Conservation (phyloP, 331 rosid species). For the Stylosanthes scabra region DNA sequence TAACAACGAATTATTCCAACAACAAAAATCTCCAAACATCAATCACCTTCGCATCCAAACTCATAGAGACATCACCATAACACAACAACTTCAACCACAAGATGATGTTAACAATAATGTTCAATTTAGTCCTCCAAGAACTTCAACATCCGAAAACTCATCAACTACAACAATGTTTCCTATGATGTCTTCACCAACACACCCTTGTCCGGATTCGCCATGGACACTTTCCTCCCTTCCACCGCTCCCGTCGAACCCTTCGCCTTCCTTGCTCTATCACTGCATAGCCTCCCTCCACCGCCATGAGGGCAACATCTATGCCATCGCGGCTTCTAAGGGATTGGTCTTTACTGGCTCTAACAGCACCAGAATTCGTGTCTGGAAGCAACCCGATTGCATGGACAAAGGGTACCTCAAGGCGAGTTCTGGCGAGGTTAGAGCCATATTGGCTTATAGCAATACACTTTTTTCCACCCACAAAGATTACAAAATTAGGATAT, state of each 20-base stretch:
- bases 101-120: slow-evolving; percentile 25
- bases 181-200: slow-evolving; percentile 31
- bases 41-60: slow-evolving; percentile 40
- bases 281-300: slow-evolving; percentile 88
- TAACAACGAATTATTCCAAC: slow-evolving; percentile 6
- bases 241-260: background rate
- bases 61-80: slow-evolving; percentile 33
- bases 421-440: slow-evolving; percentile 55
- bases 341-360: slow-evolving; percentile 76
- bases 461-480: slow-evolving; percentile 76
- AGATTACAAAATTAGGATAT: slow-evolving; percentile 66
- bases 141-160: slow-evolving; percentile 40
- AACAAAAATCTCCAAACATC: slow-evolving; percentile 41
- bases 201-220: slow-evolving; percentile 70
- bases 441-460: slow-evolving; percentile 58
- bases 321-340: slow-evolving; percentile 67
- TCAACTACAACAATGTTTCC: slow-evolving; percentile 15
- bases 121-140: slow-evolving; percentile 46
- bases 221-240: slow-evolving; percentile 78
- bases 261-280: slow-evolving; percentile 68
- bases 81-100: slow-evolving; percentile 32
- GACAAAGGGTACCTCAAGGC: slow-evolving; percentile 66
- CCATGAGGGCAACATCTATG: slow-evolving; percentile 71
- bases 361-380: slow-evolving; percentile 64
- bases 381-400: slow-evolving; percentile 81